These are phyloP conservation scores for Microstroma glucosiphilum DNA, from an alignment of 1,284 basidiomycete genomes.

Conservation along the genomic window DNA sequence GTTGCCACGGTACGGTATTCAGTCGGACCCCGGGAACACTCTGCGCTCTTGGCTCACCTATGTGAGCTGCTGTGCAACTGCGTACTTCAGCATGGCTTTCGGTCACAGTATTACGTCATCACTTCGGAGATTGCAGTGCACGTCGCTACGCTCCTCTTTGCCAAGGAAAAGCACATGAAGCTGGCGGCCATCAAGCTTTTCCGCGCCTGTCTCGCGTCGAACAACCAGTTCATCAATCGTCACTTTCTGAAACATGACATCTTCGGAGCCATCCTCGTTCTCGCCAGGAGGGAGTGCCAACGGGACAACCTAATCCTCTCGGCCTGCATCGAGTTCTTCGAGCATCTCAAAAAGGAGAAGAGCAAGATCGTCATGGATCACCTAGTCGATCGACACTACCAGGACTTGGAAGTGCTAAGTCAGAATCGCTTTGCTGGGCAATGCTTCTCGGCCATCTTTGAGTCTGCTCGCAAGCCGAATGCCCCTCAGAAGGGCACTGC, in stretches of 20 bases:
- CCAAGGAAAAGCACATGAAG: constrained; percentile 76
- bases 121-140: constrained; percentile 37
- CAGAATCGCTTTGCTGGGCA: constrained; percentile 61
- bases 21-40: constrained; percentile 15
- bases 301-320: constrained; percentile 88
- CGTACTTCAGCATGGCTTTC: constrained; percentile 70
- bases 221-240: constrained; percentile 77
- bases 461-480: too few species aligned
- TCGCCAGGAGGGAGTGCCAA: constrained; percentile 72
- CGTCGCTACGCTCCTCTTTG: constrained; percentile 57
- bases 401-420: constrained; percentile 63
- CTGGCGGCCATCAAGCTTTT: constrained; percentile 69
- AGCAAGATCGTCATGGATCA: constrained; percentile 75
- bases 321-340: constrained; percentile 91
- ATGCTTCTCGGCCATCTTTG: constrained; percentile 67
- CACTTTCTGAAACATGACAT: constrained; percentile 81
- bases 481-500: too few species aligned
- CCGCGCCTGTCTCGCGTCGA: constrained; percentile 72
- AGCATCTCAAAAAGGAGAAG: constrained; percentile 80
- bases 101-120: constrained; percentile 82
- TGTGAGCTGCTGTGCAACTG: constrained; percentile 88
- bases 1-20: neutral
- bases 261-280: constrained; percentile 71
- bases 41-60: constrained; percentile 49
- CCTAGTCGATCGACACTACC: constrained; percentile 72